Evolutionary conservation across 192 early-diverging fungal genomes (phyloP), one percentile per base, ranked within the genome.

Genomic region (Endogone sp.): DNA sequence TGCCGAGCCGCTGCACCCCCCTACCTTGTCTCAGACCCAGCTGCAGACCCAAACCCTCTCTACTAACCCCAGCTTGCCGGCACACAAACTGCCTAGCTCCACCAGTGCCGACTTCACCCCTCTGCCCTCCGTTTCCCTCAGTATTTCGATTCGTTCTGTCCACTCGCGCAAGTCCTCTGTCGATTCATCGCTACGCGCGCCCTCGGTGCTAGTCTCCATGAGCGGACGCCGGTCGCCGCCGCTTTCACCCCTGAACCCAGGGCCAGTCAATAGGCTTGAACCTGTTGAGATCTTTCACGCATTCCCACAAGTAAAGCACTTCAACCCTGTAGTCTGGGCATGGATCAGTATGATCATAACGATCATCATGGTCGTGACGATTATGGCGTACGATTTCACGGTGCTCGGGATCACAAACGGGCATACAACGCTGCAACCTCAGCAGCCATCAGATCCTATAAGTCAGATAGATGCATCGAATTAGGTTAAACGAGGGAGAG

Each of bases 331-430:
- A n/a, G 49, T 61, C 49, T 65, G 62, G 4, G 67, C 71, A 29
- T 21, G 22, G 32, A 29, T 64, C 27, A 68, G 25, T 4, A 71
- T 60, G 56, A 57, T 29, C 64, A 76, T 60, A 72, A 81, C 57
- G 71, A 67, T 29, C 29, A 55, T 59, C 59, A 72, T 49, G 44
- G 81, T 85, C 61, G 37, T 81, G 3, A 77, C 75, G 23, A 81
- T 86, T 30, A 76, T 89, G 30, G 60, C 79, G 20, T 84, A 84
- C 61, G 83, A 86, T 69, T 74, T 89, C 65, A 72, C 79, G 3
- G 30, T 79, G 26, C 68, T 87, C 16, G 85, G 72, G n/a, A n/a
- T 67, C 37, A 49, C 37, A 16, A 16, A 16, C 37, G 37, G 37
- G 37, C 37, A 49, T 49, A 49, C 37, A 6, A 49, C 37, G 6